These are phyloP conservation scores for Barnettozyma californica DNA, from an alignment of 805 yeast species.

Conservation along the genomic window DNA sequence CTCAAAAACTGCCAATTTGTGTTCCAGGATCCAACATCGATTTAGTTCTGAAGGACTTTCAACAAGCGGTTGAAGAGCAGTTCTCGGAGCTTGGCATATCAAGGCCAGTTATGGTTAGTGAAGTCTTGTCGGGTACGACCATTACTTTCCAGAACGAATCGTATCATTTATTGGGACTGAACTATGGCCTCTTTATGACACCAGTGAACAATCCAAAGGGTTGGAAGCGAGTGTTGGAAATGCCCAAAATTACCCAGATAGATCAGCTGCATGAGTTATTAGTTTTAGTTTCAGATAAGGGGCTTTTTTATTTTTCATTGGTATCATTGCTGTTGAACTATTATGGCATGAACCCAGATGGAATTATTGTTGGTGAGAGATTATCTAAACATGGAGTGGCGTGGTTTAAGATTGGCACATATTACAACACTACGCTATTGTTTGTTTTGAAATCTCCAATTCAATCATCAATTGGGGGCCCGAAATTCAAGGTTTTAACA, in stretches of 20 bases:
- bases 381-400: slow-evolving; percentile 49
- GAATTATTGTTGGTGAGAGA: slow-evolving; percentile 40
- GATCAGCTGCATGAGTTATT: slow-evolving; percentile 55
- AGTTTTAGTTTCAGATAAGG: slow-evolving; percentile 52
- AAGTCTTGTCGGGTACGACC: slow-evolving; percentile 38
- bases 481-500: slow-evolving; percentile 50
- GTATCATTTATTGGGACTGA: slow-evolving; percentile 54
- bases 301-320: slow-evolving; percentile 56
- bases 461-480: slow-evolving; percentile 30
- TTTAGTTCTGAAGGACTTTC: slow-evolving; percentile 31
- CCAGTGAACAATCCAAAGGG: slow-evolving; percentile 21
- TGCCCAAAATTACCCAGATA: slow-evolving; percentile 50
- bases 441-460: slow-evolving; percentile 47
- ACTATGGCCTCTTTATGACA: slow-evolving; percentile 55
- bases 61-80: slow-evolving; percentile 23
- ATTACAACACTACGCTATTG: slow-evolving; percentile 54
- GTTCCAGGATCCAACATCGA: slow-evolving; percentile 49
- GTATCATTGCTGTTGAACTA: slow-evolving; percentile 59
- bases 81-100: slow-evolving; percentile 25
- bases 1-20: slow-evolving; percentile 47
- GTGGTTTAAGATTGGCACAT: slow-evolving; percentile 65
- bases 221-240: slow-evolving; percentile 58
- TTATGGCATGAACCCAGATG: slow-evolving; percentile 34
- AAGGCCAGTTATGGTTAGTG: slow-evolving; percentile 31
- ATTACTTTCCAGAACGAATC: slow-evolving; percentile 41